Conservation (phyloP, 129 eudicot species). For the Lactuca saligna region DNA sequence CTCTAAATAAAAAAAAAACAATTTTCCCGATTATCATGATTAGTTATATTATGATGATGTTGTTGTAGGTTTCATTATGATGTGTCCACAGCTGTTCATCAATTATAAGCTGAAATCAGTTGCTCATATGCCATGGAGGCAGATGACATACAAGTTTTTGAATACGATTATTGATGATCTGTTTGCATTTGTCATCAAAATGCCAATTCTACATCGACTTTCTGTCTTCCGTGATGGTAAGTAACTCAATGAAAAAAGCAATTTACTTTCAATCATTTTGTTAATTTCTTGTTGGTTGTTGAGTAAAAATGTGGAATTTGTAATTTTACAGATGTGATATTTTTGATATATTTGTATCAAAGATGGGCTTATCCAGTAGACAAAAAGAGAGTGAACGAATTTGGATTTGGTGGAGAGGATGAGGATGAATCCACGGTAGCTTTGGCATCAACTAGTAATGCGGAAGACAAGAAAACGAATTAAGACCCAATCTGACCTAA, state of each 20-base stretch:
- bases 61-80: conserved; percentile 87
- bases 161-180: conserved; percentile 96
- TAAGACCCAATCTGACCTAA: conserved; percentile 33
- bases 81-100: conserved; percentile 98
- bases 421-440: conserved; percentile 42
- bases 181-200: conserved; percentile 94
- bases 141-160: conserved; percentile 95
- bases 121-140: conserved; percentile 99
- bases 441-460: conserved; percentile 25
- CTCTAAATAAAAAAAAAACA: neutral
- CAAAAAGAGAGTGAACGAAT: conserved; percentile 88
- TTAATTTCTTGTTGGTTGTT: neutral
- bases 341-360: conserved; percentile 82
- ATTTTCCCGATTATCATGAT: neutral
- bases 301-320: neutral
- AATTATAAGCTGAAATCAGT: conserved; percentile 93
- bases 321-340: conserved; percentile 69
- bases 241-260: too few relatives aligned
- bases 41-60: neutral
- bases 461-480: conserved; percentile 81
- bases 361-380: conserved; percentile 94
- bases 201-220: conserved; percentile 91
- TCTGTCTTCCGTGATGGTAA: conserved; percentile 99
- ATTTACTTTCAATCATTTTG: too few relatives aligned
- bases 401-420: conserved; percentile 91